phyloP scores from a whole-genome alignment of 1,284 basidiomycete species.

The Rugosomyces carneus region DNA sequence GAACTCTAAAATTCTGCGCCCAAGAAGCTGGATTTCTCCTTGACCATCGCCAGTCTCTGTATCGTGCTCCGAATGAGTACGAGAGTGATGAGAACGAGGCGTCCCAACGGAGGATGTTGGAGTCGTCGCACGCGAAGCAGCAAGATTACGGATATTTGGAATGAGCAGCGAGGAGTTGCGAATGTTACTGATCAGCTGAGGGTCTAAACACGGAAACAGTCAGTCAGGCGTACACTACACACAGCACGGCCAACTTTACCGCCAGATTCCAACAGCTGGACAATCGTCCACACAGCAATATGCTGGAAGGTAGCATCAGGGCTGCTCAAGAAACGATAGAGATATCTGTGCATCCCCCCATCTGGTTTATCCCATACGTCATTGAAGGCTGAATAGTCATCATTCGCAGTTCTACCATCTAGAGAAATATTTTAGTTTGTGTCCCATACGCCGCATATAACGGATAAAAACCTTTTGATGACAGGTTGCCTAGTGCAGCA shows the following conservation, averaged over 20 bases:
- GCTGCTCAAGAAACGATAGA: slow-evolving; percentile 91
- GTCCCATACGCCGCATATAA: not conserved
- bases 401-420: slow-evolving; percentile 76
- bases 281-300: slow-evolving; percentile 99
- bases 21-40: slow-evolving; percentile 83
- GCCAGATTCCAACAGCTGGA: slow-evolving; percentile 92
- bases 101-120: slow-evolving; percentile 69
- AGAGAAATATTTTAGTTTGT: not conserved
- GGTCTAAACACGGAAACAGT: slow-evolving; percentile 46
- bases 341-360: slow-evolving; percentile 93
- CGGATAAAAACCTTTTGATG: slow-evolving; percentile 75
- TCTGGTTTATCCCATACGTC: slow-evolving; percentile 98
- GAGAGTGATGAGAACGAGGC: slow-evolving; percentile 67
- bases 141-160: slow-evolving; percentile 79
- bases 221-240: not conserved
- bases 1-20: slow-evolving; percentile 80
- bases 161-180: slow-evolving; percentile 76
- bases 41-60: slow-evolving; percentile 80
- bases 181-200: slow-evolving; percentile 86
- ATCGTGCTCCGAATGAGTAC: slow-evolving; percentile 66
- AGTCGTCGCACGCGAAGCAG: slow-evolving; percentile 66
- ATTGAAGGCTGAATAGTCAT: slow-evolving; percentile 97
- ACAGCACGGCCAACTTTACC: slow-evolving; percentile 38
- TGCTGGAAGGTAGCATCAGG: slow-evolving; percentile 99
- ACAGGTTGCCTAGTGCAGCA: slow-evolving; percentile 95